Conservation (phyloP, 345 rosid species). For the Sonneratia alba region DNA sequence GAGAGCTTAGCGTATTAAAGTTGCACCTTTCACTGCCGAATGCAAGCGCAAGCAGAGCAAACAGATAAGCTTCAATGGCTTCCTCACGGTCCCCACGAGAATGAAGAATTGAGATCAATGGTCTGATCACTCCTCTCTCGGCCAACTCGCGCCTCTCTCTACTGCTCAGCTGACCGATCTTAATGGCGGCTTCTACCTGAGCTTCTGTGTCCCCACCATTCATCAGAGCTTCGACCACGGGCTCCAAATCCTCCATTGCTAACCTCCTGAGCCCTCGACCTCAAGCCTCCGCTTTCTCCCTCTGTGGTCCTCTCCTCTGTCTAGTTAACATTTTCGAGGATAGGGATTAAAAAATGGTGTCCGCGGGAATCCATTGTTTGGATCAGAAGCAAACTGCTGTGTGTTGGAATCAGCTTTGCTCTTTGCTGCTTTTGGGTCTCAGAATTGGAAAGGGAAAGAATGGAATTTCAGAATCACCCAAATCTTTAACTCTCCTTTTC, state of each 20-base stretch:
- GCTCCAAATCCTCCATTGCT: slow-evolving; percentile 42
- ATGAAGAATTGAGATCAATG: slow-evolving; percentile 60
- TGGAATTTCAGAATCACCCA: not conserved
- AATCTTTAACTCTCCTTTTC: slow-evolving; percentile 48
- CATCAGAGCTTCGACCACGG: slow-evolving; percentile 38
- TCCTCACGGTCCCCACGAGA: slow-evolving; percentile 35
- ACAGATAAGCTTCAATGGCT: slow-evolving; percentile 61
- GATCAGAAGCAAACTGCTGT: slow-evolving; percentile 49
- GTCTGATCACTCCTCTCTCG: slow-evolving; percentile 53
- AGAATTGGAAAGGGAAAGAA: slow-evolving; percentile 30
- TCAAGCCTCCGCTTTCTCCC: not conserved
- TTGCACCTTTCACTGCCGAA: slow-evolving; percentile 79
- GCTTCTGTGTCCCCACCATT: slow-evolving; percentile 46
- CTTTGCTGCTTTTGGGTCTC: not conserved
- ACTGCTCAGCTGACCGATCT: slow-evolving; percentile 35
- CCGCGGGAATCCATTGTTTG: slow-evolving; percentile 68
- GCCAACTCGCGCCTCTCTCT: slow-evolving; percentile 52
- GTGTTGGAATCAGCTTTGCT: slow-evolving; percentile 15
- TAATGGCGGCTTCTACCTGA: slow-evolving; percentile 53
- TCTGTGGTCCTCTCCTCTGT: slow-evolving; percentile 6
- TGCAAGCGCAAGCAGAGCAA: slow-evolving; percentile 69
- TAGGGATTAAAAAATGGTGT: slow-evolving; percentile 22
- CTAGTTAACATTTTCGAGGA: not conserved
- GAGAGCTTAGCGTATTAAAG: not conserved
- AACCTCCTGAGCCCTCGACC: not conserved